Percentiles rank a stretch among this genome's conserved stretches.
Conservation (phyloP, 2,329 filamentous ascomycete genomes). For the Diplodia seriata region DNA sequence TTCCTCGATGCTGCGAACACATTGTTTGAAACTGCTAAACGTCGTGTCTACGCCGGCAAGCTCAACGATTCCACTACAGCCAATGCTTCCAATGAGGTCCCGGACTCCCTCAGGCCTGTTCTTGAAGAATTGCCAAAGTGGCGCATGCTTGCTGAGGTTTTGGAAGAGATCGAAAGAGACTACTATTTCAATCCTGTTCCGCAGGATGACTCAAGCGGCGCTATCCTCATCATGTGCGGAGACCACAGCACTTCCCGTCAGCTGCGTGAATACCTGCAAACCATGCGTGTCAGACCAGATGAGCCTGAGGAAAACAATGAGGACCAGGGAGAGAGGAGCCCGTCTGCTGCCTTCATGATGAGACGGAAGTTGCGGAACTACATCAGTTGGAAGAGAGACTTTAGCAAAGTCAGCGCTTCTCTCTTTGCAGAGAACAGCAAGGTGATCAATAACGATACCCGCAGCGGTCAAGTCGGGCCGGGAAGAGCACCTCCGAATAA, state of each 20-base stretch:
- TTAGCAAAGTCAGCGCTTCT: slow-evolving; percentile 80
- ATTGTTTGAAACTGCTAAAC: slow-evolving; percentile 89
- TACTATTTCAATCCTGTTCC: slow-evolving; percentile 79
- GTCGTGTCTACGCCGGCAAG: slow-evolving; percentile 81
- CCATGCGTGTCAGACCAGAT: slow-evolving; percentile 75
- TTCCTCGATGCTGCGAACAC: slow-evolving; percentile 94
- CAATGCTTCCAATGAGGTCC: slow-evolving; percentile 53
- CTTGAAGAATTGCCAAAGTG: slow-evolving; percentile 97
- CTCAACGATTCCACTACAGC: slow-evolving; percentile 62
- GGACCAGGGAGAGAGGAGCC: slow-evolving; percentile 58
- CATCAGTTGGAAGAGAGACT: slow-evolving; percentile 87
- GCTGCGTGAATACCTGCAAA: slow-evolving; percentile 87
- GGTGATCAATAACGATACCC: slow-evolving; percentile 69
- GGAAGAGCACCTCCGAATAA: slow-evolving; percentile 81
- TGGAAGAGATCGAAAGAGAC: slow-evolving; percentile 92
- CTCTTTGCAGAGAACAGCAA: slow-evolving; percentile 83
- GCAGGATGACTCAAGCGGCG: slow-evolving; percentile 87
- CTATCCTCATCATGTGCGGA: slow-evolving; percentile 93
- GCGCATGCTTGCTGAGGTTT: slow-evolving; percentile 83
- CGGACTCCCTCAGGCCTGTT: slow-evolving; percentile 74
- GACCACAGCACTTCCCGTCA: slow-evolving; percentile 87
- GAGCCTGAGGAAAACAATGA: slow-evolving; percentile 54
- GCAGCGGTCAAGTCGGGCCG: slow-evolving; percentile 57
- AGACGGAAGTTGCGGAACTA: slow-evolving; percentile 85
- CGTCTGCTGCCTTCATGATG: slow-evolving; percentile 89